Evolutionary conservation across 1,139 yeast species (phyloP).

Genomic region (Yamadazyma kanchanaburiensis): DNA sequence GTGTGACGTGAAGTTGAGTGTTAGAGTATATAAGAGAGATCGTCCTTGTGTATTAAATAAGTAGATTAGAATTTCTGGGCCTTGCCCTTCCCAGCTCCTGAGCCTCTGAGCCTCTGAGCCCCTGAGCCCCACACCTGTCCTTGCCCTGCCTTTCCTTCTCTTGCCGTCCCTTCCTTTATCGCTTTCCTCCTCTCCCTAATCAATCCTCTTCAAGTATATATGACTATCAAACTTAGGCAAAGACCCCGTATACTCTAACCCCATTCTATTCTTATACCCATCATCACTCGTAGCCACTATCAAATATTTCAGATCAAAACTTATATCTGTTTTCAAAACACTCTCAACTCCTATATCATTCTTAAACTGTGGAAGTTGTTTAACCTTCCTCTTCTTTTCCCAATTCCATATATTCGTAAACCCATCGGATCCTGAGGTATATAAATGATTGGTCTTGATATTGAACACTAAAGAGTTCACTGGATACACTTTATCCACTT

Average conservation of each 20-base stretch:
- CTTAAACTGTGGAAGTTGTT: slow-evolving; percentile 50
- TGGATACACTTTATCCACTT: slow-evolving; percentile 67
- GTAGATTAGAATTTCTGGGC: too few species aligned
- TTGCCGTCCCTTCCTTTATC: too few species aligned
- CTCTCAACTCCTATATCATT: slow-evolving; percentile 20
- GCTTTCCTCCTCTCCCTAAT: too few species aligned
- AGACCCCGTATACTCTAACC: slow-evolving; percentile 9
- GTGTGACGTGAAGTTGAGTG: too few species aligned
- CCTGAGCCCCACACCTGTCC: too few species aligned
- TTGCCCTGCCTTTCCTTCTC: too few species aligned
- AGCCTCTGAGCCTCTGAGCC: too few species aligned
- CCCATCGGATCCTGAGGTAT: slow-evolving; percentile 82
- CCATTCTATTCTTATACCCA: slow-evolving; percentile 33
- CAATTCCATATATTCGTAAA: slow-evolving; percentile 77
- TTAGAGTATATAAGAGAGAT: too few species aligned
- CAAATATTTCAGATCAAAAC: slow-evolving; percentile 27
- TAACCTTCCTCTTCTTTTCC: slow-evolving; percentile 56
- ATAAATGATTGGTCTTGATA: slow-evolving; percentile 44
- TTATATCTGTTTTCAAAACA: slow-evolving; percentile 50
- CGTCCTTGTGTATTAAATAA: too few species aligned
- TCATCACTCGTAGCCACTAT: slow-evolving; percentile 69
- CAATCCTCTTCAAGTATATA: slow-evolving; percentile 11
- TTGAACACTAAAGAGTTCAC: slow-evolving; percentile 67
- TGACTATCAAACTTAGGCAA: slow-evolving; percentile 12
- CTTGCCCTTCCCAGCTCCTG: too few species aligned